Evolutionary conservation across 768 basidiomycete species (phyloP).

Genomic region (Rubroboletus satanas): DNA sequence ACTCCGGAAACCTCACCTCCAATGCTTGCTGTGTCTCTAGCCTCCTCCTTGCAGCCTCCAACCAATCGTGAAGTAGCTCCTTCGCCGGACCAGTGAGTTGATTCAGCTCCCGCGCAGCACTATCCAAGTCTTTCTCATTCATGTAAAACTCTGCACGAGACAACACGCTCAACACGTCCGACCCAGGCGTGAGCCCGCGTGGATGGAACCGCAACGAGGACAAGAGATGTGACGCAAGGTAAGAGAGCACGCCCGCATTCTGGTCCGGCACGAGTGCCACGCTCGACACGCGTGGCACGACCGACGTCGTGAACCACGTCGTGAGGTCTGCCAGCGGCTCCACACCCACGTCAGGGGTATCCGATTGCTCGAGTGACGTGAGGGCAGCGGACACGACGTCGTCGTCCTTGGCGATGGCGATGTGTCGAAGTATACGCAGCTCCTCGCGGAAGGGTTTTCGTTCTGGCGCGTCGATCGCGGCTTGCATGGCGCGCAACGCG

Average conservation of each 20-base stretch:
- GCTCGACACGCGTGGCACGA: constrained; percentile 77
- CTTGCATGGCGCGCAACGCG: constrained; percentile 76
- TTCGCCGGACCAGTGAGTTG: constrained; percentile 82
- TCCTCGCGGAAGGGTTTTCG: constrained; percentile 88
- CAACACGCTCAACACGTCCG: constrained; percentile 82
- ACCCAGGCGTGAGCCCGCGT: constrained; percentile 65
- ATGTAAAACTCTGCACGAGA: constrained; percentile 86
- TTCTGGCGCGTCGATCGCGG: constrained; percentile 58
- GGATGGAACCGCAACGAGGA: constrained; percentile 76
- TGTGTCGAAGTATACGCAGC: constrained; percentile 75
- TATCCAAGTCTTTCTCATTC: constrained; percentile 84
- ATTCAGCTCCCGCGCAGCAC: constrained; percentile 86
- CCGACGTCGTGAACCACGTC: constrained; percentile 83
- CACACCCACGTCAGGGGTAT: constrained; percentile 74
- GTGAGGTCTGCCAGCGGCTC: constrained; percentile 88
- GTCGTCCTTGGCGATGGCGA: constrained; percentile 69
- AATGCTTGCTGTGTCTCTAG: constrained; percentile 91
- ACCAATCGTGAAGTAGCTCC: constrained; percentile 77
- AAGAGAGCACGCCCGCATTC: constrained; percentile 83
- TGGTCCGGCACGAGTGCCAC: constrained; percentile 93
- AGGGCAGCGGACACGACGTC: constrained; percentile 61
- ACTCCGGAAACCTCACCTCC: constrained; percentile 47
- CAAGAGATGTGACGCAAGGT: constrained; percentile 75
- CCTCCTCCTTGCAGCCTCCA: constrained; percentile 81
- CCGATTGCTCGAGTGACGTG: constrained; percentile 63